These are phyloP conservation scores for Grifola frondosa DNA, from an alignment of 1,284 basidiomycete genomes.

Conservation along the genomic window DNA sequence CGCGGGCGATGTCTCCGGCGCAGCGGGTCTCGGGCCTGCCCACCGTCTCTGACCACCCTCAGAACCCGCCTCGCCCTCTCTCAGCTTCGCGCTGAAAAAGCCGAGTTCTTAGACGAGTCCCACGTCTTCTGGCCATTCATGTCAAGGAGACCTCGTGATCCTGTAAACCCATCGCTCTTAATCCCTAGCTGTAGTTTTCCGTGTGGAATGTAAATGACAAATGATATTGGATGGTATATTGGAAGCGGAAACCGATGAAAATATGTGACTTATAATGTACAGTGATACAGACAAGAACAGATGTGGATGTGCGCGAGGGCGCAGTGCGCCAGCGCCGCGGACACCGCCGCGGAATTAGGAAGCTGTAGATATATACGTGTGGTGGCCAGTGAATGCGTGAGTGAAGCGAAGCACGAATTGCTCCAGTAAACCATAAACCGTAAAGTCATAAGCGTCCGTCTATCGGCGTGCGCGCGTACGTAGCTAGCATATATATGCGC, in stretches of 20 bases:
- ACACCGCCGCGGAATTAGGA: constrained; percentile 6
- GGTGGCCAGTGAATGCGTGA: neutral
- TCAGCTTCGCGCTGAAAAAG: constrained; percentile 31
- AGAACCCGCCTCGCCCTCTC: constrained; percentile 16
- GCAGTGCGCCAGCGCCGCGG: constrained; percentile 9
- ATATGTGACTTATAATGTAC: constrained; percentile 19
- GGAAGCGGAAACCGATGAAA: neutral
- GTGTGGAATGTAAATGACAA: no score
- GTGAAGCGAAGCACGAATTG: no score
- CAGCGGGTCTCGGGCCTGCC: constrained; percentile 23
- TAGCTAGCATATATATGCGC: constrained; percentile 1
- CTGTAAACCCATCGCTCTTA: no score
- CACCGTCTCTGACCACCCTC: constrained; percentile 28
- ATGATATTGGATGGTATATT: neutral
- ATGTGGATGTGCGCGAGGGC: constrained; percentile 7
- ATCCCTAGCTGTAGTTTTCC: no score
- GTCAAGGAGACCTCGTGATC: constrained; percentile 76
- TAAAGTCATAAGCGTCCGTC: constrained; percentile 4
- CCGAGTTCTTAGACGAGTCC: constrained; percentile 76
- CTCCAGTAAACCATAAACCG: no score
- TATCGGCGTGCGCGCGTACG: neutral
- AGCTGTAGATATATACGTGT: constrained; percentile 2
- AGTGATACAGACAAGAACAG: constrained; percentile 15
- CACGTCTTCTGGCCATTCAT: constrained; percentile 82
- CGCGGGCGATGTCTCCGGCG: constrained; percentile 55